Base-by-base conservation (phyloP, 1,284 basidiomycete genomes). In the Fomitopsis schrenkii region DNA sequence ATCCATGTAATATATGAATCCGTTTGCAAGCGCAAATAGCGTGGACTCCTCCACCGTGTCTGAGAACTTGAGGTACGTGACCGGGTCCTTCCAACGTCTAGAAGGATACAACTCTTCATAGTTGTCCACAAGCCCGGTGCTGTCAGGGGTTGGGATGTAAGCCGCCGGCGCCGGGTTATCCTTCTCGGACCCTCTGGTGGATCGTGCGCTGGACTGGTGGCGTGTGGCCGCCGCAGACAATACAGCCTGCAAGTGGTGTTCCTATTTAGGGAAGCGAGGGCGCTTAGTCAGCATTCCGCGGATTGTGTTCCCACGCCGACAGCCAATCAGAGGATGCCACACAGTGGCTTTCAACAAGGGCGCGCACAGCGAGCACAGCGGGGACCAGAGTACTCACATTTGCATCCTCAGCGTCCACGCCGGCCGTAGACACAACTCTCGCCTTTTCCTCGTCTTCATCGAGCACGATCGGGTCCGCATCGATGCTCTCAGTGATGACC, bases 101-200 rank as follows among this genome's bases (percentile, higher is more conserved):
- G 83, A 59, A 5, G 87, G 85, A 71, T 97, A 97, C 44, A 94
- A 78, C 14, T 87, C 81, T 40, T 83, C 83, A 71, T 91, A 93
- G 67, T 91, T 86, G 53, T 86, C 84, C 58, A 93, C 87, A 64
- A 92, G 70, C 58, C 94, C 94, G 3, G 90, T 91, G 2, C 93
- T 94, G 71, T 96, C 94, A 0, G 95, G 95, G 5, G 92, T 95
- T 3, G 95, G 96, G 68, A 98, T 98, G 76, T 85, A 95, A 0
- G 91, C 93, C 56, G 85, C 79, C 5, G 83, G 79, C 0, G 75
- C 66, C 10, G 77, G 75, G 44, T 76, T 68, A n/a, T 76, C 72
- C 65, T 84, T 84, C 38, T 75, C 77, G n/a, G 69, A 74, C 42
- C 75, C 76, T 46, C 81, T 75, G 5, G 79, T 79, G 19, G 77